Evolutionary conservation across 768 basidiomycete species (phyloP), one percentile per base, ranked within the genome.

Genomic region (Trichaptum fuscoviolaceum): DNA sequence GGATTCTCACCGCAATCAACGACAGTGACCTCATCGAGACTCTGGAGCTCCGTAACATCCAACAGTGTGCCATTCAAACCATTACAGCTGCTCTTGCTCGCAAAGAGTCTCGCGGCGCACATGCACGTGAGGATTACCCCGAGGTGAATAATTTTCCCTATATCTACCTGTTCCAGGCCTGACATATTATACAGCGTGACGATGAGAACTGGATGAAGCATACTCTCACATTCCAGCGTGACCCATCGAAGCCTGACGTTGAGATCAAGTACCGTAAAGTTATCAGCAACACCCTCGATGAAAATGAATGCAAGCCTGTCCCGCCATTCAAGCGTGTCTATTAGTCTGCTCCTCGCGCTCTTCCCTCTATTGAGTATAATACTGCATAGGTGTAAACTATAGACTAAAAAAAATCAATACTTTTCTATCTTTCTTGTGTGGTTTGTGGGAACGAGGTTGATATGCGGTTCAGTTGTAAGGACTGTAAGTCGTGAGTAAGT

Each of bases 241-340:
- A 97, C 73, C 77, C 83, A 67, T 77, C 81, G 67, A 86, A 83
- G 68, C 94, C 95, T 12, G 88, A 94, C 66, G 95, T 99, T 68
- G 89, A 88, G 58, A 87, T 99, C 78, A 85, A 85, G 73, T 99
- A 99, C 81, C 92, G 97, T 72, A 74, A 76, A 27, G 97, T 99
- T 70, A 96, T 93, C 73, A 82, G 78, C 70, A 85, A 78, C 62
- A 99, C 97, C 58, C 85, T 99, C 58, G 96, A 99, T 75, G 93
- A 96, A 81, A 90, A 87, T 73, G 96, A 98, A 81, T 96, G 96
- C 90, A 96, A 96, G 83, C 74, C 91, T 57, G 94, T 99, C 35
- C 96, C 96, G 69, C 96, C 96, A 17, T 97, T 97, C 88, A 96
- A 96, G 85, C 93, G 95, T 77, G 92, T 92, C 65, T 96, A 96